Percentiles rank a stretch among this genome's conserved stretches.
phyloP scores from a whole-genome alignment of 176 grass and related monocot species.

The Zizania latifolia region DNA sequence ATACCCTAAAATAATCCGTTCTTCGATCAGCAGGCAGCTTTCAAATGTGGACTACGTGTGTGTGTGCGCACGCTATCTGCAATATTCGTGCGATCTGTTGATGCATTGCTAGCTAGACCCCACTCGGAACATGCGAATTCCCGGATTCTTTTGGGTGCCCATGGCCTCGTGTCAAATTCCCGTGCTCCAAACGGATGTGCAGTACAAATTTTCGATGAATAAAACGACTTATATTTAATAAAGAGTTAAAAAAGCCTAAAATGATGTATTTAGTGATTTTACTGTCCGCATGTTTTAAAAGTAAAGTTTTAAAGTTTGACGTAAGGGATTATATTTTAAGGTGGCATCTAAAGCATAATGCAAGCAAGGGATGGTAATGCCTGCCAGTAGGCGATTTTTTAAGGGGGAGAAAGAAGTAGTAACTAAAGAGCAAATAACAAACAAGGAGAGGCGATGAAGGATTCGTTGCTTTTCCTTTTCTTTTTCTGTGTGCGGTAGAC shows the following conservation, averaged over 20 bases:
- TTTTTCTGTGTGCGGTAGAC: neutral
- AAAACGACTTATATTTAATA: neutral
- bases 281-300: too few species aligned
- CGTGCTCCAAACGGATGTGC: neutral
- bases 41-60: neutral
- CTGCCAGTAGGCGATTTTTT: neutral
- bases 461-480: neutral
- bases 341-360: neutral
- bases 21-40: neutral
- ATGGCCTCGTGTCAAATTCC: neutral
- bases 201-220: neutral
- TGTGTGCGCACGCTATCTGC: neutral
- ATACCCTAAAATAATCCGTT: slow-evolving; percentile 22
- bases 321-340: neutral
- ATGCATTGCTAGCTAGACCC: neutral
- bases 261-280: too few species aligned
- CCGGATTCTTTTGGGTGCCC: neutral
- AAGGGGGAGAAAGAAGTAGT: neutral
- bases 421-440: neutral
- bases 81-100: neutral
- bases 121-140: neutral
- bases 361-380: neutral
- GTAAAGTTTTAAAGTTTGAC: neutral
- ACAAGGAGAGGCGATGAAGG: neutral
- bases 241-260: too few species aligned